A percentile compares a stretch with the other conserved stretches of the same genome.
These are phyloP conservation scores for Monosporascus cannonballus DNA, from an alignment of 2,329 filamentous ascomycete genomes.

Conservation along the genomic window DNA sequence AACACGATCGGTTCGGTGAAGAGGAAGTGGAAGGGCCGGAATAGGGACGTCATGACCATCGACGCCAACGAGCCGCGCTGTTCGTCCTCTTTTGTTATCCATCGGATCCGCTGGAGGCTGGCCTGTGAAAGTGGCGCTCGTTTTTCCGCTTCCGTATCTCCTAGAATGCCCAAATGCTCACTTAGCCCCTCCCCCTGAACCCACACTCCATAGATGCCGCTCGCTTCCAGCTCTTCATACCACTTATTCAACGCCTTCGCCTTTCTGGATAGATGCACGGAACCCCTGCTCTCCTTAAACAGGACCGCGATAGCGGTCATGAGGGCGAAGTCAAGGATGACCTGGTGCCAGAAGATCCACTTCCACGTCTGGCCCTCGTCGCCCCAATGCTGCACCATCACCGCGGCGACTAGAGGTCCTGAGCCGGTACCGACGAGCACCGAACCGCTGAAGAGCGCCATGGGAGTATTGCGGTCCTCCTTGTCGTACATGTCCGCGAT, in stretches of 20 bases:
- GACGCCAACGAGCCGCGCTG: constrained; percentile 60
- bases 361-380: constrained; percentile 51
- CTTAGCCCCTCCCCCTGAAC: constrained; percentile 13
- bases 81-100: constrained; percentile 75
- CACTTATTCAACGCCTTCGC: constrained; percentile 69
- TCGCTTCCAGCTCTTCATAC: constrained; percentile 66
- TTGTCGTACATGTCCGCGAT: constrained; percentile 81
- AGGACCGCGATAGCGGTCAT: constrained; percentile 59
- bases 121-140: background rate
- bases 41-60: constrained; percentile 69
- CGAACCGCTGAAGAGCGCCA: constrained; percentile 79
- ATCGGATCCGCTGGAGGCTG: constrained; percentile 56
- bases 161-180: constrained; percentile 4
- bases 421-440: constrained; percentile 75
- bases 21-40: constrained; percentile 72
- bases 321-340: constrained; percentile 60
- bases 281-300: constrained; percentile 78
- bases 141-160: constrained; percentile 9
- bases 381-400: constrained; percentile 58
- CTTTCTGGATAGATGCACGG: constrained; percentile 71
- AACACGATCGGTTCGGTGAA: constrained; percentile 74
- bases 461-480: constrained; percentile 75
- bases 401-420: constrained; percentile 66
- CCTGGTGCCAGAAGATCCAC: constrained; percentile 86
- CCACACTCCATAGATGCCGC: constrained; percentile 50